phyloP scores from a whole-genome alignment of 164 flowering plant genomes.

The Cinnamomum micranthum region DNA sequence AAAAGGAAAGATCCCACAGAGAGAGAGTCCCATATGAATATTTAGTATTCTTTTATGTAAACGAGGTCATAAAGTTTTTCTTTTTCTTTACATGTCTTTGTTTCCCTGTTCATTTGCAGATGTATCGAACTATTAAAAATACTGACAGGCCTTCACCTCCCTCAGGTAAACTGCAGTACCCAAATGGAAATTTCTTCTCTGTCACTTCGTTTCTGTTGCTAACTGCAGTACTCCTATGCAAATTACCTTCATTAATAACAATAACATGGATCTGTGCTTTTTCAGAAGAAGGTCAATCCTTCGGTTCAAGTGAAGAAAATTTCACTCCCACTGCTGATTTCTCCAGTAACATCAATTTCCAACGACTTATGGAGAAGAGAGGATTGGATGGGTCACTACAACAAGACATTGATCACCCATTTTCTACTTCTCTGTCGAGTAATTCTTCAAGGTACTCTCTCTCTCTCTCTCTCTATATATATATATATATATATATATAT shows the following conservation, averaged over 20 bases:
- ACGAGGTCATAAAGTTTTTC: neutral
- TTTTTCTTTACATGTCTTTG: constrained; percentile 11
- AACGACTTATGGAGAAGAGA: constrained; percentile 23
- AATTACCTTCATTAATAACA: too few species aligned
- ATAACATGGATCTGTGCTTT: neutral
- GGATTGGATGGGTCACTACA: constrained; percentile 32
- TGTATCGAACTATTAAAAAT: constrained; percentile 79
- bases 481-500: too few species aligned
- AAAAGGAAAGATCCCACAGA: constrained; percentile 16
- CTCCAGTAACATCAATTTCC: constrained; percentile 13
- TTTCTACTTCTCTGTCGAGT: constrained; percentile 37
- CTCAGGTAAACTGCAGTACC: constrained; percentile 45
- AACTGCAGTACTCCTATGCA: too few species aligned
- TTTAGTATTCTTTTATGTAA: neutral
- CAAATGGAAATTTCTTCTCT: constrained; percentile 9
- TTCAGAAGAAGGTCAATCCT: constrained; percentile 38
- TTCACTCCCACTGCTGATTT: constrained; percentile 16
- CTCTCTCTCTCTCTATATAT: neutral
- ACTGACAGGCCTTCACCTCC: constrained; percentile 78
- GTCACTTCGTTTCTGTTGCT: too few species aligned
- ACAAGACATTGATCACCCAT: constrained; percentile 31
- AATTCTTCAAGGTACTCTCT: constrained; percentile 46
- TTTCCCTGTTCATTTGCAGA: constrained; percentile 40
- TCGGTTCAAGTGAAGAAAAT: constrained; percentile 65
- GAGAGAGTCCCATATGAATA: constrained; percentile 8